Base-by-base conservation (phyloP, 352 stramenopile genomes). In the Globisporangium polare region DNA sequence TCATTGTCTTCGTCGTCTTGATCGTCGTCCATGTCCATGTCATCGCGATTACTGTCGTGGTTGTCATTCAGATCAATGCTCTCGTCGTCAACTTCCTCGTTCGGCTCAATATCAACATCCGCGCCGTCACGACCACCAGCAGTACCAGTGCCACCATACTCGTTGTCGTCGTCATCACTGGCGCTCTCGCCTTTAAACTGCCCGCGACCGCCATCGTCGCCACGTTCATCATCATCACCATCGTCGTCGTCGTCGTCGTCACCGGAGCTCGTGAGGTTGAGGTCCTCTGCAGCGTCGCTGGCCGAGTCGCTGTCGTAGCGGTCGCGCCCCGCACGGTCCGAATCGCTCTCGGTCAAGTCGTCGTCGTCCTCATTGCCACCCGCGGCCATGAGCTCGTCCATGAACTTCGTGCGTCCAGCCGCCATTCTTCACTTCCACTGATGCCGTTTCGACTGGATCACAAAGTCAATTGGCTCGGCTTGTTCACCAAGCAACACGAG, bases 261-360 rank as follows among this genome's bases (percentile, higher is more conserved):
- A 17, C 49, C 52, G 2, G 20, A 61, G 41, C 56, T 62, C 33
- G 22, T 62, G 58, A 35, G 31, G 3, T 46, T 27, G 7, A 64
- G 26, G 26, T 64, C 58, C 43, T 57, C 67, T 12, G 51, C 63
- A 0, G 45, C 45, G 5, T 68, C 35, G 8, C 61, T 68, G 8
- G 42, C 60, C 22, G 55, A 71, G 33, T 75, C 51, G 20, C 65
- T 75, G 27, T 63, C 15, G 55, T 18, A 13, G n/a, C 24, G 5
- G 37, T 5, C n/a, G 29, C 26, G 18, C 0, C 47, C 17, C 12
- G 18, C 20, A 17, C 45, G 35, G 6, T 68, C 66, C 3, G n/a
- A 46, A 0, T 75, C 65, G 22, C 67, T 75, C 41, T 75, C 69
- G 17, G 73, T 74, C 33, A 70, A 61, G 26, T 74, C 63, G 5